A percentile compares a stretch with the other conserved stretches of the same genome.
These are phyloP conservation scores for Cryphonectria radicalis DNA, from an alignment of 2,329 filamentous ascomycete species.

Conservation along the genomic window DNA sequence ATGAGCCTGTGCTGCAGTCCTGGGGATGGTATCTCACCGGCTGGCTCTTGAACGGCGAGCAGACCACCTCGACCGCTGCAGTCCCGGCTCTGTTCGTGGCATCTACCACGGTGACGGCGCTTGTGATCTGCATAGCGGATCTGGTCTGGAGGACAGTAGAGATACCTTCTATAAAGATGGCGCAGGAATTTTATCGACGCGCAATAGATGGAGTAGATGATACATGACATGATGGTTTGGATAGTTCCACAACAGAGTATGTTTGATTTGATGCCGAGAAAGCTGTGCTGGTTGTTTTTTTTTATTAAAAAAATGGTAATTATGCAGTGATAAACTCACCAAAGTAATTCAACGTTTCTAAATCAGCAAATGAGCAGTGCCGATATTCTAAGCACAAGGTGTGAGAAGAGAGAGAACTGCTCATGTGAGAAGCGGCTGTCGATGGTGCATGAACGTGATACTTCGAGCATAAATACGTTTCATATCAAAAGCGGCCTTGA, in stretches of 20 bases:
- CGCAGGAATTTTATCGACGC: neutral
- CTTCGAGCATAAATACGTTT: no score
- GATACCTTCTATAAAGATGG: neutral
- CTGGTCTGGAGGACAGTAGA: constrained; percentile 7
- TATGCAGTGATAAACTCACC: neutral
- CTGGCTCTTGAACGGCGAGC: constrained; percentile 2
- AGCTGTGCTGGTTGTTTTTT: neutral
- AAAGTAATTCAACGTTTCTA: neutral
- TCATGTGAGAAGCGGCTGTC: neutral
- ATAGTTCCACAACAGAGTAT: neutral
- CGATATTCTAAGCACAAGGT: neutral
- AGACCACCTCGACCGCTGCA: neutral
- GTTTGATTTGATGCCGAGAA: neutral
- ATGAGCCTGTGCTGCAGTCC: constrained; percentile 8
- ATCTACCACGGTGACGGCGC: constrained; percentile 4
- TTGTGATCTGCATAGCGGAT: constrained; percentile 1
- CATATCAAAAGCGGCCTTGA: neutral
- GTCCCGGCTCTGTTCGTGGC: constrained; percentile 4
- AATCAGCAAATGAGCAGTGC: no score
- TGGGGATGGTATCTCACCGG: constrained; percentile 5
- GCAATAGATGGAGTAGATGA: neutral
- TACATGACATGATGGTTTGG: neutral
- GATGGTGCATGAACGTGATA: no score
- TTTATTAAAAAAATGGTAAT: no score
- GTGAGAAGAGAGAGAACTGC: neutral